Evolutionary conservation across 2,329 filamentous ascomycete species (phyloP).

Genomic region (Elsinoe batatas): DNA sequence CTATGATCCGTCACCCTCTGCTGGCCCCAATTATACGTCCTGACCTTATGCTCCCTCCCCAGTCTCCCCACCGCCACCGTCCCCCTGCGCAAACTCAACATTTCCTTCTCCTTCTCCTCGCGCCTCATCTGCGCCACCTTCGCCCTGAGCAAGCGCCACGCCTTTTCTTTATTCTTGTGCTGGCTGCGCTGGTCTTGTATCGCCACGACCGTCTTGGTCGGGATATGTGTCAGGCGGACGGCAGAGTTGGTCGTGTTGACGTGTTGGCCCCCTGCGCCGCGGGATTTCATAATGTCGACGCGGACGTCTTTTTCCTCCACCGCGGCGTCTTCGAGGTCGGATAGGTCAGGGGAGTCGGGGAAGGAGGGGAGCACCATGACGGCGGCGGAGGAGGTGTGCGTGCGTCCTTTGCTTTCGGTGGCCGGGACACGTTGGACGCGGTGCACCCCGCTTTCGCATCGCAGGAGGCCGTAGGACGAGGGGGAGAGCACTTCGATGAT

Average conservation of each 20-base stretch:
- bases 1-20: conserved; percentile 84
- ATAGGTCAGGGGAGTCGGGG: conserved; percentile 47
- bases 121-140: conserved; percentile 69
- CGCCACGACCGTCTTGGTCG: conserved; percentile 74
- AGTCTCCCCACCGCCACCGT: conserved; percentile 70
- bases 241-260: conserved; percentile 98
- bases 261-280: conserved; percentile 90
- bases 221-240: conserved; percentile 81
- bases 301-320: conserved; percentile 74
- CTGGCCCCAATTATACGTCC: conserved; percentile 76
- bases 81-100: conserved; percentile 62
- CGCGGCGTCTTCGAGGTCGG: conserved; percentile 78
- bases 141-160: conserved; percentile 76
- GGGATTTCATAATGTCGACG: conserved; percentile 80
- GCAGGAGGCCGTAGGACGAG: conserved; percentile 71
- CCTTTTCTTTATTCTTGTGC: conserved; percentile 74
- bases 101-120: conserved; percentile 74
- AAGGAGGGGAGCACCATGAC: conserved; percentile 88
- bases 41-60: conserved; percentile 84
- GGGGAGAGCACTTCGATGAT: conserved; percentile 70
- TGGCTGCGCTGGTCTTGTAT: conserved; percentile 93
- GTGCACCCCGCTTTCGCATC: conserved; percentile 88
- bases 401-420: conserved; percentile 83
- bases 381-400: conserved; percentile 85
- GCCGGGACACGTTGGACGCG: conserved; percentile 86